Evolutionary conservation across 768 basidiomycete species (phyloP).

Genomic region (Pisolithus marmoratus): DNA sequence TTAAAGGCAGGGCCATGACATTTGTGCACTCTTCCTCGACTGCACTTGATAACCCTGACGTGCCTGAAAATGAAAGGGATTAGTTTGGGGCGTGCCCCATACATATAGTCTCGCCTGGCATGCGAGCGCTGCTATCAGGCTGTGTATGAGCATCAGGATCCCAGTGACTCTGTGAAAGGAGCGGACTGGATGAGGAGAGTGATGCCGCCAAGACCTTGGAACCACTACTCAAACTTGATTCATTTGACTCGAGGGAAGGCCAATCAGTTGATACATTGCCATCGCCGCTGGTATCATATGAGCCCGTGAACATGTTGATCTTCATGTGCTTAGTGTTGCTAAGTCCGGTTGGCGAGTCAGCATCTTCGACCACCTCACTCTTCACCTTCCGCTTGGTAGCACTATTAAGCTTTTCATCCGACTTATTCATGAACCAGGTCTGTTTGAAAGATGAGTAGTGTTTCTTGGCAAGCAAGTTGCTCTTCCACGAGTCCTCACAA

Average conservation of each 20-base stretch:
- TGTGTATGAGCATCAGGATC: not conserved
- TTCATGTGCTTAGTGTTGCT: not conserved
- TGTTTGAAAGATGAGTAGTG: not conserved
- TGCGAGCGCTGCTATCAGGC: not conserved
- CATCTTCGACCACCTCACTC: not conserved
- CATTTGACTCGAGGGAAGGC: not conserved
- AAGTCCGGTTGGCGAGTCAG: not conserved
- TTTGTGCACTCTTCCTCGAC: not conserved
- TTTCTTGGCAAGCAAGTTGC: not conserved
- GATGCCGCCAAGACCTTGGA: not conserved
- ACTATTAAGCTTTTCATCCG: not conserved
- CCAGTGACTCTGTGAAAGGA: not conserved
- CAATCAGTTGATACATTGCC: not conserved
- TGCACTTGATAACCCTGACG: not conserved
- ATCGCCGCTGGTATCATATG: not conserved
- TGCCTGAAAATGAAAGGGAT: not conserved
- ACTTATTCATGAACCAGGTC: not conserved
- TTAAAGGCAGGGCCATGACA: not conserved
- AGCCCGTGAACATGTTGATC: not conserved
- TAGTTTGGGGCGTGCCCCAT: not conserved
- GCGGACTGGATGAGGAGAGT: not conserved
- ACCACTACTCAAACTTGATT: not conserved
- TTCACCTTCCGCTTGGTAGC: not conserved
- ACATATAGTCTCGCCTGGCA: not conserved
- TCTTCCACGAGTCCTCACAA: not conserved